Percentiles rank a stretch among this genome's conserved stretches.
These are phyloP conservation scores for Neurospora cerealis DNA, from an alignment of 495 filamentous ascomycete species.

Conservation along the genomic window DNA sequence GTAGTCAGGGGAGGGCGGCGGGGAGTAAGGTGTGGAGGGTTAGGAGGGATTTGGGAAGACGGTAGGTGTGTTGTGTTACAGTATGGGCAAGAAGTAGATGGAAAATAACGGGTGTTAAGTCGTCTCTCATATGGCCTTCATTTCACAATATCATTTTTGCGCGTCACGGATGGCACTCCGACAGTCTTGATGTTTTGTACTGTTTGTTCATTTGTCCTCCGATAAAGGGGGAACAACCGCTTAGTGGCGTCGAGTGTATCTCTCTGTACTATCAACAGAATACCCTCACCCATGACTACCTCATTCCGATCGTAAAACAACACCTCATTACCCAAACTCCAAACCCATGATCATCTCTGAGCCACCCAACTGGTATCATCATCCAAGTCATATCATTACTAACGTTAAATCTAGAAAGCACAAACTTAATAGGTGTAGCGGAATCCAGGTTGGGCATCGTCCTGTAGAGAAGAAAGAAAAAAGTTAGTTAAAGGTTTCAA, in stretches of 20 bases:
- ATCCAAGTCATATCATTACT: background rate
- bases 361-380: background rate
- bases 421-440: slow-evolving; percentile 36
- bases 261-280: background rate
- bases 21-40: slow-evolving; percentile 46
- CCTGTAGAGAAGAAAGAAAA: slow-evolving; percentile 15
- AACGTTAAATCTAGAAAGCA: background rate
- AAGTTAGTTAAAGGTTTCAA: slow-evolving; percentile 1
- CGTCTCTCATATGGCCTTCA: too few species aligned
- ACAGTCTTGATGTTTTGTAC: background rate
- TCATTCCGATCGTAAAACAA: background rate
- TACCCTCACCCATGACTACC: background rate
- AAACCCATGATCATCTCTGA: background rate
- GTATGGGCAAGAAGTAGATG: background rate
- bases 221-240: background rate
- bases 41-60: slow-evolving; percentile 39
- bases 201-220: background rate
- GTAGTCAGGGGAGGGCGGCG: slow-evolving; percentile 36
- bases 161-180: background rate
- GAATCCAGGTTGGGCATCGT: slow-evolving; percentile 33
- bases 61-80: background rate
- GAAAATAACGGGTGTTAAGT: background rate
- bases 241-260: background rate
- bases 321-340: background rate
- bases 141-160: background rate